Base-by-base conservation (phyloP, 2,329 filamentous ascomycete genomes). In the Venturia aucupariae region DNA sequence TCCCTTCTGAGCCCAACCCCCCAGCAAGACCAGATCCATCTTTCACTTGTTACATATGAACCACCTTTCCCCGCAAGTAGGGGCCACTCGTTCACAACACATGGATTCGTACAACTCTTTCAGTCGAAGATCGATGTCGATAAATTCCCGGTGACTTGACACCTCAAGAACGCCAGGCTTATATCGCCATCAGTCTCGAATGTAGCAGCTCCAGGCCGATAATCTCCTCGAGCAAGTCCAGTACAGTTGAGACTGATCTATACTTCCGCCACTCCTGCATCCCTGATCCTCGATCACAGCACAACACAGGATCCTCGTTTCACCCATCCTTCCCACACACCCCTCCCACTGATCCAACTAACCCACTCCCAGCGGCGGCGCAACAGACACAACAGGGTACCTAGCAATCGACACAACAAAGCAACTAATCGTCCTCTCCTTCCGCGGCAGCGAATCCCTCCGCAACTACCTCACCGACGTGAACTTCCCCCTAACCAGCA, bases 381-480 rank as follows among this genome's bases (percentile, higher is more conserved):
- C 72, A 41, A 75, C 77, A 3, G 79, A 81, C 66, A 73, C 78
- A 1, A 78, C 79, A 0, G 80, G 80, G 22, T 82, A 78, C 71
- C 70, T 81, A 2, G 79, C 78, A 11, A 73, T 71, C 24, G 80
- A 82, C 69, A 68, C 70, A 5, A 80, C 79, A 35, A 79, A 80
- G 68, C 65, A 73, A 64, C 76, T 83, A 64, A 84, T 89, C 65
- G 82, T 89, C 60, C 71, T 87, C 54, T 78, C 84, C 42, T 79
- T 86, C 74, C 82, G 85, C 46, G 87, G 87, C 68, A 83, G 81
- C 61, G 73, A 74, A 66, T 84, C 82, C 48, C 68, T 86, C 65
- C 79, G 80, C 62, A 89, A 89, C 78, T 88, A 80, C 79, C 77
- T 88, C 68, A 78, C 83, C 62, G 81, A 89, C 69, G 65, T 82